phyloP scores from a whole-genome alignment of 2,329 filamentous ascomycete species.

The Coniochaeta ligniaria region DNA sequence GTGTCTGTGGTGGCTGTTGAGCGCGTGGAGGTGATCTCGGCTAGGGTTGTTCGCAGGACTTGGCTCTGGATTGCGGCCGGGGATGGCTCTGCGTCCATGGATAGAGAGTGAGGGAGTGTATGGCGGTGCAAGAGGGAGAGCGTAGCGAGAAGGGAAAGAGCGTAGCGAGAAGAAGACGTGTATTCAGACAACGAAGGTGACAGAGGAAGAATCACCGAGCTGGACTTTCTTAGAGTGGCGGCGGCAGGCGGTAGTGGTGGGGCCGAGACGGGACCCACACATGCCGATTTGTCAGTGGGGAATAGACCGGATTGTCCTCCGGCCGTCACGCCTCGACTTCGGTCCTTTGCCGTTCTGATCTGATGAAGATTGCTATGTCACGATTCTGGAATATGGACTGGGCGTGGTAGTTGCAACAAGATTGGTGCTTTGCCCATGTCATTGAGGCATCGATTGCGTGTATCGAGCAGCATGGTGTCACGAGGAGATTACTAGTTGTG shows the following conservation, averaged over 20 bases:
- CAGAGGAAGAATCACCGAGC: background rate
- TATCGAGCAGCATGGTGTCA: no score
- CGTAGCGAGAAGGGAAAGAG: background rate
- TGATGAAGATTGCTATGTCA: no score
- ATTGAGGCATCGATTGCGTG: no score
- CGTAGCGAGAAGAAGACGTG: background rate
- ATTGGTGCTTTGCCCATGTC: no score
- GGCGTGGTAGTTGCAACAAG: no score
- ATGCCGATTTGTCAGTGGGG: background rate
- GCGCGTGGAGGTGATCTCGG: constrained; percentile 26
- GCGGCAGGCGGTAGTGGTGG: background rate
- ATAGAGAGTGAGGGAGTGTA: background rate
- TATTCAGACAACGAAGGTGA: background rate
- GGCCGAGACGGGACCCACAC: background rate
- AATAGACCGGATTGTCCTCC: background rate
- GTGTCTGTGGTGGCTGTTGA: constrained; percentile 11
- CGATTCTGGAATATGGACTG: no score
- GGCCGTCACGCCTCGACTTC: background rate
- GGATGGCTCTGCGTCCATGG: constrained; percentile 19
- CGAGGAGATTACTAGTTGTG: no score
- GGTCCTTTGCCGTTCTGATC: no score
- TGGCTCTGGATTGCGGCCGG: constrained; percentile 28
- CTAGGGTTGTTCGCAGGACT: constrained; percentile 36
- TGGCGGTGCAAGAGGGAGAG: background rate
- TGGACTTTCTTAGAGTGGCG: background rate